These are phyloP conservation scores for Pichia sp. DNA, from an alignment of 1,139 yeast genomes.

Conservation along the genomic window DNA sequence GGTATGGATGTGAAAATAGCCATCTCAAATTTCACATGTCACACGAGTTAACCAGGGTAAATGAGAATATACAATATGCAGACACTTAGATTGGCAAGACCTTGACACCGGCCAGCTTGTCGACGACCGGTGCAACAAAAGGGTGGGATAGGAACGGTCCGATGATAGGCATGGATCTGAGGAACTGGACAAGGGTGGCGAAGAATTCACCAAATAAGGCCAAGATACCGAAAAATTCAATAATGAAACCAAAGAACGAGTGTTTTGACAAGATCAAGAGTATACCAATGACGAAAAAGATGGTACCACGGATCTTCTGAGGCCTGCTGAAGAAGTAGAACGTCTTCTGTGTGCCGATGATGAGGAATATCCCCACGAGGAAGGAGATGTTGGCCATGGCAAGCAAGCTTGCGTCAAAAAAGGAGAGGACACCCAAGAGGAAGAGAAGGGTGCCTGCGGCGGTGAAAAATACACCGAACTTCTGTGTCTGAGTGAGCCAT, in stretches of 20 bases:
- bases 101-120: constrained; percentile 60
- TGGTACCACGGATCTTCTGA: constrained; percentile 79
- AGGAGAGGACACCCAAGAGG: constrained; percentile 76
- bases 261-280: constrained; percentile 69
- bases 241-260: constrained; percentile 79
- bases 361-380: constrained; percentile 75
- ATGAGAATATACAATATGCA: no score
- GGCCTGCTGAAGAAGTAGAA: constrained; percentile 84
- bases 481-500: constrained; percentile 80
- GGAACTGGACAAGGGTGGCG: constrained; percentile 85
- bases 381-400: constrained; percentile 89
- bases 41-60: no score
- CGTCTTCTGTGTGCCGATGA: constrained; percentile 88
- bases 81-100: constrained; percentile 51
- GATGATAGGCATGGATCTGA: constrained; percentile 82
- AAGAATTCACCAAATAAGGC: constrained; percentile 64
- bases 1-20: no score
- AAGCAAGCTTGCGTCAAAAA: constrained; percentile 85
- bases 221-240: constrained; percentile 85
- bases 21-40: no score
- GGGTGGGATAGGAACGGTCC: constrained; percentile 89
- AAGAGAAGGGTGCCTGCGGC: constrained; percentile 80
- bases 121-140: constrained; percentile 72
- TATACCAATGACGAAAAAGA: constrained; percentile 77
- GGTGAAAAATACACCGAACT: constrained; percentile 92